Base-by-base conservation (phyloP, 768 basidiomycete species). In the Tephrocybe rancida region DNA sequence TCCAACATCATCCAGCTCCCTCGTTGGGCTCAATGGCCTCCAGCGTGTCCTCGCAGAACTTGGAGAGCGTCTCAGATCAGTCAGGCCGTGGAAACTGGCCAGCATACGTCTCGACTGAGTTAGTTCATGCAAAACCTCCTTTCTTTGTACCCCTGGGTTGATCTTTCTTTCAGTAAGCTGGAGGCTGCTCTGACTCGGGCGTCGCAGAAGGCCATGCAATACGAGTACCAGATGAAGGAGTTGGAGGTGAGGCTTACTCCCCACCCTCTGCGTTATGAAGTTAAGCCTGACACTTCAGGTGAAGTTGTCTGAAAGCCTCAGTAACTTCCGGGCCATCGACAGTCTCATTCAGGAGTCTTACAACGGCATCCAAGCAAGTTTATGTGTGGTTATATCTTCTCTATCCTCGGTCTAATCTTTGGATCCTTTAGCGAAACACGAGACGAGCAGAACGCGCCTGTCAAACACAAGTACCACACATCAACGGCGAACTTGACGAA, bases 321-420 rank as follows among this genome's bases (percentile, higher is more conserved):
- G 85, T 61, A 90, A 90, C 63, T 90, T 89, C 50, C 75, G 86
- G 49, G 84, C 86, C 16, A 84, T 91, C 56, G 87, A 91, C 58
- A 79, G 80, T 55, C 78, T 84, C 22, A 75, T 91, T 29, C 83
- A 84, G 56, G 87, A 88, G 48, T 81, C 86, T 3, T 79, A 83
- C 49, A 75, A 71, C 57, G 78, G 77, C 44, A 73, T 91, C 27
- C 81, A 85, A 63, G 90, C 86, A 29, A 52, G 77, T 67, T 42
- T n/a, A 16, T 44, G 3, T 16, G 27, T 37, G 19, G 24, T 24
- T 32, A 5, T 29, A 34, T 45, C 44, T 21, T 2, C 32, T 25
- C 46, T 5, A 16, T 47, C 19, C 14, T 18, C 27, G 44, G 24
- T 25, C 47, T 44, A 48, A 44, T 25, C 18, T 32, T 18, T 14